Evolutionary conservation across 1,284 basidiomycete species (phyloP), one percentile per base, ranked within the genome.

Genomic region (Ustilago cynodontis): DNA sequence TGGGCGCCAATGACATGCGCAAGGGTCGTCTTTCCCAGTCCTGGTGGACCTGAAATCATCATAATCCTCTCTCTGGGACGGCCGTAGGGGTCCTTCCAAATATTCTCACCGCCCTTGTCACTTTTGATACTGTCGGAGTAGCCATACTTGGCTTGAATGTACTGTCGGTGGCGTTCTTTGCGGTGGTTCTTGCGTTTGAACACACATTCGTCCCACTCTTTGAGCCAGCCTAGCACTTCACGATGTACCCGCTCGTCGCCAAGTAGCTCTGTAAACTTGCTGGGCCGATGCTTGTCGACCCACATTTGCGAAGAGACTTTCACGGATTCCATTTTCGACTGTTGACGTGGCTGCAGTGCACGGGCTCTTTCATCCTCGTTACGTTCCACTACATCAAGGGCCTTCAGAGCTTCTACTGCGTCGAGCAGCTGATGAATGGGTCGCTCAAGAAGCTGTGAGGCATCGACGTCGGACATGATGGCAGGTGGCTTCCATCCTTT

Each of bases 131-230:
- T 45, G 41, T 53, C 59, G 3, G 59, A 20, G 31, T 35, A 41
- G 4, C 74, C 65, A 29, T 67, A 77, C 35, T 73, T 73, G 35
- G 65, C 58, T 51, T 78, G 59, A 26, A 74, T 62, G 68, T 77
- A 73, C 37, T 76, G 64, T 20, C 67, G 68, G 41, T 74, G 69
- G 5, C 67, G 64, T 57, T 71, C 71, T 51, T 68, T 67, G 59
- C 75, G 71, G 58, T 67, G 58, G 33, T 72, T 69, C 54, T 75
- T 88, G 79, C 89, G 92, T 16, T 93, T 94, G 87, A 97, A 99
- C 1, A 99, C 97, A 85, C 97, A 99, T 86, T 90, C 90, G 85
- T 99, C 97, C 97, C 97, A 99, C 83, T 95, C 93, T 84, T 99
- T 99, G 45, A 99, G 90, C 97, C 97, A 99, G 1, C 90, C 87